phyloP scores from a whole-genome alignment of 495 filamentous ascomycete species.

The Aspergillus biplanus region DNA sequence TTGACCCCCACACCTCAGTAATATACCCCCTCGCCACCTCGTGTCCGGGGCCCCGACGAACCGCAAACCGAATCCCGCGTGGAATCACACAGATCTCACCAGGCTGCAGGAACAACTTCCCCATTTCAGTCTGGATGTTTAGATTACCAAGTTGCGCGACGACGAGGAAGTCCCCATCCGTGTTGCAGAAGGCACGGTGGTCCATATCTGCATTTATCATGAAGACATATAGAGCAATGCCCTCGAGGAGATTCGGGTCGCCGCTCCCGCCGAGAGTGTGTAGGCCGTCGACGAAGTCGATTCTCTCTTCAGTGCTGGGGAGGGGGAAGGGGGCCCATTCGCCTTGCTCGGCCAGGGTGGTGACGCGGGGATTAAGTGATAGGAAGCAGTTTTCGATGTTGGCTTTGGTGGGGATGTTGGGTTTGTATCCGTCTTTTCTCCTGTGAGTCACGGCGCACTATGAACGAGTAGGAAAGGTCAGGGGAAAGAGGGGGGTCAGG shows the following conservation, averaged over 20 bases:
- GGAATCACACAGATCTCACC: conserved; percentile 49
- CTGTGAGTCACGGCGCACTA: neutral
- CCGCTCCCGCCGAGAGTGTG: conserved; percentile 46
- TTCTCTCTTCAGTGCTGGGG: conserved; percentile 35
- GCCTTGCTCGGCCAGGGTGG: conserved; percentile 39
- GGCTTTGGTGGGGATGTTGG: conserved; percentile 37
- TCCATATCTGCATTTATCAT: conserved; percentile 43
- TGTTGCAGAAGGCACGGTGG: conserved; percentile 43
- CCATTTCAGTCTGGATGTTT: conserved; percentile 48
- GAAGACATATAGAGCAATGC: conserved; percentile 40
- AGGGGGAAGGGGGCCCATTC: conserved; percentile 49
- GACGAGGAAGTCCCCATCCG: conserved; percentile 47
- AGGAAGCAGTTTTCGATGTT: conserved; percentile 47
- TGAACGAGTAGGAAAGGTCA: neutral
- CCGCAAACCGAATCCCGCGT: conserved; percentile 38
- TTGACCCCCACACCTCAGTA: conserved; percentile 45
- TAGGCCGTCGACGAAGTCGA: conserved; percentile 46
- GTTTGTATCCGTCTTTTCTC: conserved; percentile 39
- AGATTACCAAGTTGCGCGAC: conserved; percentile 44
- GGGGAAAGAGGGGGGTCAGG: neutral
- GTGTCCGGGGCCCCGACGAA: conserved; percentile 35
- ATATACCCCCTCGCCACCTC: conserved; percentile 43
- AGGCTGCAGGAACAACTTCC: conserved; percentile 44
- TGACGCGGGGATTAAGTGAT: conserved; percentile 42
- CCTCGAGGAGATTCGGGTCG: conserved; percentile 41